Evolutionary conservation across 106 monocot genomes (phyloP).

Genomic region (Dendrobium catenatum): DNA sequence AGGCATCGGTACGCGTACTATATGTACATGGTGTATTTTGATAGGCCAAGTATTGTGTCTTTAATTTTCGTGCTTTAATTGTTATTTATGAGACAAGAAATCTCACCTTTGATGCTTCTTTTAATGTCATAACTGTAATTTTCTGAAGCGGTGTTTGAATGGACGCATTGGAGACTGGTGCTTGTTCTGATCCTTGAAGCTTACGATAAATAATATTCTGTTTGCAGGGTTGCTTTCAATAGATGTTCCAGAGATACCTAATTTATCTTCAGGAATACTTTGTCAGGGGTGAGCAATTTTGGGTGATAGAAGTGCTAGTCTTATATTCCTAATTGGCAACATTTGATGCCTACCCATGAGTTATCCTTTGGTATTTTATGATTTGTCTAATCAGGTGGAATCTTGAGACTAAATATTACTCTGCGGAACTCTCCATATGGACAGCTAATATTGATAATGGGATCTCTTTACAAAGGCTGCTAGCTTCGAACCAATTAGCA

Average conservation of each 20-base stretch:
- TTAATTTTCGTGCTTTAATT: background rate
- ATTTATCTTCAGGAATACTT: conserved; percentile 50
- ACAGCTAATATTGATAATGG: conserved; percentile 58
- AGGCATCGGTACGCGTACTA: background rate
- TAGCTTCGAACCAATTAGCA: conserved; percentile 38
- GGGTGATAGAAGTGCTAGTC: background rate
- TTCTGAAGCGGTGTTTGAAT: background rate
- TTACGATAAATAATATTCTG: background rate
- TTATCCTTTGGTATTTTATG: conserved; percentile 3
- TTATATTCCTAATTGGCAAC: background rate
- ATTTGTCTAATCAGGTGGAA: conserved; percentile 70
- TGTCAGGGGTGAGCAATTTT: conserved; percentile 63
- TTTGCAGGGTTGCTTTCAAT: conserved; percentile 68
- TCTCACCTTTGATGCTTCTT: background rate
- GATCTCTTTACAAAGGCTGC: conserved; percentile 49
- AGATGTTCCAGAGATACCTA: conserved; percentile 57
- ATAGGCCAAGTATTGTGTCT: background rate
- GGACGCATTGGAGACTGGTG: background rate
- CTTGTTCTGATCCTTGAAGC: conserved; percentile 1
- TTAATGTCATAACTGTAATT: background rate
- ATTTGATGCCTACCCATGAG: background rate
- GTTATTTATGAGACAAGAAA: background rate
- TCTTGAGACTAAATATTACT: conserved; percentile 94
- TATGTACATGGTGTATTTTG: background rate
- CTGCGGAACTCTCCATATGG: conserved; percentile 87